These are phyloP conservation scores for Uronychia setigera DNA, from an alignment of 73 alveolate genomes.

Conservation along the genomic window DNA sequence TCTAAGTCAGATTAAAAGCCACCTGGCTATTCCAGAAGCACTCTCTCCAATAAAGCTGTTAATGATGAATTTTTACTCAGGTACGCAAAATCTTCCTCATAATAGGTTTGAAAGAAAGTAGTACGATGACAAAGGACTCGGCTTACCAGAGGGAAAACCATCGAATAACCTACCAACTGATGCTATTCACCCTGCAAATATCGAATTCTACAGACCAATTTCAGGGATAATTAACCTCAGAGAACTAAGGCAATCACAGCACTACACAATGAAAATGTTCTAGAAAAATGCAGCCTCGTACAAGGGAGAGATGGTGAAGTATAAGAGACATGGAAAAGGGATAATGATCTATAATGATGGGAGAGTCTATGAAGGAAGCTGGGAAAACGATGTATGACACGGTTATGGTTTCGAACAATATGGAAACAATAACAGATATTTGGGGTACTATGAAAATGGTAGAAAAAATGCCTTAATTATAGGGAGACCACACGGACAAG, in stretches of 20 bases:
- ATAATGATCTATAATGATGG: neutral
- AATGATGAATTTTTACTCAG: too few relatives aligned
- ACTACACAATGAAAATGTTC: neutral
- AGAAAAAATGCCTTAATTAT: neutral
- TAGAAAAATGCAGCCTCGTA: slow-evolving; percentile 9
- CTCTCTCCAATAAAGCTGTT: too few relatives aligned
- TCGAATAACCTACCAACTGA: neutral
- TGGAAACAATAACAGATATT: neutral
- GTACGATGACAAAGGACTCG: neutral
- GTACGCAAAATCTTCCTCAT: too few relatives aligned
- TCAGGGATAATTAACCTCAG: neutral
- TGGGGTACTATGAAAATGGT: neutral
- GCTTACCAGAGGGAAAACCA: neutral
- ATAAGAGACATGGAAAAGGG: slow-evolving; percentile 12
- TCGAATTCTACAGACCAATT: neutral
- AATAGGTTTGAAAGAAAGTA: too few relatives aligned
- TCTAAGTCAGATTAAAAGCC: too few relatives aligned
- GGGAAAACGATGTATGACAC: slow-evolving; percentile 6
- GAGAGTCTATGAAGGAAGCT: neutral
- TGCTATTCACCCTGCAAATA: neutral
- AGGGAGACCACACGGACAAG: slow-evolving; percentile 3
- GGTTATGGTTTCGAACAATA: slow-evolving; percentile 9
- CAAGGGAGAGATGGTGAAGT: neutral
- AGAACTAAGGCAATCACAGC: neutral
- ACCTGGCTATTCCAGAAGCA: too few relatives aligned